Percentiles rank a stretch among this genome's conserved stretches.
phyloP scores from a whole-genome alignment of 106 monocot species.

The Apostasia shenzhenica region DNA sequence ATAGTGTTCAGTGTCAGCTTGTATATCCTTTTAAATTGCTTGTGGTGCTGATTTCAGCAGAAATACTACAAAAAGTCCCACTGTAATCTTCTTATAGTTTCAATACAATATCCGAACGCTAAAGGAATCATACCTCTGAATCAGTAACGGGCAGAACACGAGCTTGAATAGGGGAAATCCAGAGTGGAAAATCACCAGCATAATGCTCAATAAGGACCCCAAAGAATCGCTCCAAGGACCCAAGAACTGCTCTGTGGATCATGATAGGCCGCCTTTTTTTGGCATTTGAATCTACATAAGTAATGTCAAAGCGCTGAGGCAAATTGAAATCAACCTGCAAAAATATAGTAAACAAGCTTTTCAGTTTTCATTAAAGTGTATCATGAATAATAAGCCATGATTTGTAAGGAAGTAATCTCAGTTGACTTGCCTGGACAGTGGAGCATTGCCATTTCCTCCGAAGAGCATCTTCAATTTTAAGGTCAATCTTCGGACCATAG shows the following conservation, averaged over 20 bases:
- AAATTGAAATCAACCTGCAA: slow-evolving; percentile 92
- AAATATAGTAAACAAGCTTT: neutral
- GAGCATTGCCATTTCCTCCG: slow-evolving; percentile 98
- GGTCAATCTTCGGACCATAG: slow-evolving; percentile 97
- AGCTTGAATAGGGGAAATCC: slow-evolving; percentile 91
- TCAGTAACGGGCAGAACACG: slow-evolving; percentile 93
- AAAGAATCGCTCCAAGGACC: slow-evolving; percentile 90
- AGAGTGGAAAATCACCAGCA: slow-evolving; percentile 94
- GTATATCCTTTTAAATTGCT: too few relatives aligned
- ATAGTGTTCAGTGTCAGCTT: too few relatives aligned
- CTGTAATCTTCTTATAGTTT: too few relatives aligned
- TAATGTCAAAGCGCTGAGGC: slow-evolving; percentile 85
- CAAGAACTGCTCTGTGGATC: slow-evolving; percentile 94
- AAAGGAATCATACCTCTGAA: slow-evolving; percentile 39
- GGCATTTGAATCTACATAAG: slow-evolving; percentile 81
- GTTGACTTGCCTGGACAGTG: slow-evolving; percentile 66
- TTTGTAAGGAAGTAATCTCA: neutral
- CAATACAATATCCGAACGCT: too few relatives aligned
- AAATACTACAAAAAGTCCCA: too few relatives aligned
- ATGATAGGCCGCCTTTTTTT: slow-evolving; percentile 87
- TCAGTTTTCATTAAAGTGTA: neutral
- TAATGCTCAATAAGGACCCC: slow-evolving; percentile 95
- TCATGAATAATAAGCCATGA: neutral
- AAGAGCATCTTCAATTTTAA: slow-evolving; percentile 97
- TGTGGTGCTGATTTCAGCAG: too few relatives aligned